Evolutionary conservation across 208 protist genomes (phyloP).

Genomic region (Tritrichomonas musculus): DNA sequence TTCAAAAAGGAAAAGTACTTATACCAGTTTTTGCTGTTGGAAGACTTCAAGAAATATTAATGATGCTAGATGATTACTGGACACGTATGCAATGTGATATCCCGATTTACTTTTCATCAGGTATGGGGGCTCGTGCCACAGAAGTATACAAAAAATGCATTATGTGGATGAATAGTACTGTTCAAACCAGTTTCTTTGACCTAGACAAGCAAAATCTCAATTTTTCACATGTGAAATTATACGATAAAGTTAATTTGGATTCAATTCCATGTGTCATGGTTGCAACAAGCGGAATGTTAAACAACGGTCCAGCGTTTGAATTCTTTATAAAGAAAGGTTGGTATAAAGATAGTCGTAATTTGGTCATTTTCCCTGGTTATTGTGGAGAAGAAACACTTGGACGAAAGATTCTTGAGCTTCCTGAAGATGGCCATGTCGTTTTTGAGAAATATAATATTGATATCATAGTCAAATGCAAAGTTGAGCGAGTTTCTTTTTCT

Average conservation of each 20-base stretch:
- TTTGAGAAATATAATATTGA: background rate
- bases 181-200: conserved; percentile 43
- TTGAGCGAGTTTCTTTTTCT: background rate
- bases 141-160: conserved; percentile 76
- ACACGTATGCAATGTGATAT: conserved; percentile 63
- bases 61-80: conserved; percentile 76
- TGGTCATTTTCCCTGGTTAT: conserved; percentile 77
- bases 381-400: conserved; percentile 76
- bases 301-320: conserved; percentile 57
- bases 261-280: conserved; percentile 71
- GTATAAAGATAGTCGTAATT: conserved; percentile 58
- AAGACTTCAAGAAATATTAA: conserved; percentile 71
- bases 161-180: conserved; percentile 74
- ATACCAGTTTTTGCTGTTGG: conserved; percentile 77
- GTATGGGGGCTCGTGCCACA: conserved; percentile 59
- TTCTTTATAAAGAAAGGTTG: conserved; percentile 57
- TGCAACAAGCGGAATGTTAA: conserved; percentile 78
- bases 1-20: conserved; percentile 61
- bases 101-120: conserved; percentile 73
- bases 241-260: conserved; percentile 40
- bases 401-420: background rate
- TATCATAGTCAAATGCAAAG: background rate
- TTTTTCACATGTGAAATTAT: background rate
- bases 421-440: background rate
- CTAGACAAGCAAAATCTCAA: background rate